phyloP scores from a whole-genome alignment of 306 rosid species.

The Mimosa pudica region DNA sequence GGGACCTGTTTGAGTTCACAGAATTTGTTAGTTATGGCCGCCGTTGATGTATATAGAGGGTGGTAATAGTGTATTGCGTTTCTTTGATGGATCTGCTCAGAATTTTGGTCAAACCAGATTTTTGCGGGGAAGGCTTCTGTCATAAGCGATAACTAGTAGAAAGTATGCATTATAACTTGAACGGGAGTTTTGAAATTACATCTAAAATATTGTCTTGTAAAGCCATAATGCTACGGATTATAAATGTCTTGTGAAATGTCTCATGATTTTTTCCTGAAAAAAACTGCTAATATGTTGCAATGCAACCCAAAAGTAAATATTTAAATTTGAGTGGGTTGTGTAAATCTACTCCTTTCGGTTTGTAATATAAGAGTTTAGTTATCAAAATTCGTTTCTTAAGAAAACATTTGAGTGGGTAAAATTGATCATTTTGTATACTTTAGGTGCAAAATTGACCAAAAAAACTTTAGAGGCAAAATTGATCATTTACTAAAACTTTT shows the following conservation, averaged over 20 bases:
- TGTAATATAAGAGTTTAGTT: too few relatives aligned
- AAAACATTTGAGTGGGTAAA: too few relatives aligned
- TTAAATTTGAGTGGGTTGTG: too few relatives aligned
- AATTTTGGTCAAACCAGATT: background rate
- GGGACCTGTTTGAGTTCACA: background rate
- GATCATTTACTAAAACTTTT: too few relatives aligned
- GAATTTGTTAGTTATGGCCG: background rate
- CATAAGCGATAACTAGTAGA: background rate
- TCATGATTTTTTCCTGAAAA: too few relatives aligned
- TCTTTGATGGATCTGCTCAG: background rate
- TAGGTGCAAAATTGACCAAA: too few relatives aligned
- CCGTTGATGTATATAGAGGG: background rate
- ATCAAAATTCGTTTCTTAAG: too few relatives aligned
- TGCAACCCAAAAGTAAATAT: background rate
- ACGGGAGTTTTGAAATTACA: background rate
- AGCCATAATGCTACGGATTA: background rate
- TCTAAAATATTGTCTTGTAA: background rate
- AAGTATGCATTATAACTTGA: background rate
- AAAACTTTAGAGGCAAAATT: too few relatives aligned
- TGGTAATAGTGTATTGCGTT: background rate
- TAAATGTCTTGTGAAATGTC: background rate
- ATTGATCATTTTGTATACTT: too few relatives aligned
- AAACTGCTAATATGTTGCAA: background rate
- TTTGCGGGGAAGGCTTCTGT: background rate
- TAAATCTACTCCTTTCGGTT: too few relatives aligned